phyloP scores from a whole-genome alignment of 768 basidiomycete species.

The Galerina sulciceps region DNA sequence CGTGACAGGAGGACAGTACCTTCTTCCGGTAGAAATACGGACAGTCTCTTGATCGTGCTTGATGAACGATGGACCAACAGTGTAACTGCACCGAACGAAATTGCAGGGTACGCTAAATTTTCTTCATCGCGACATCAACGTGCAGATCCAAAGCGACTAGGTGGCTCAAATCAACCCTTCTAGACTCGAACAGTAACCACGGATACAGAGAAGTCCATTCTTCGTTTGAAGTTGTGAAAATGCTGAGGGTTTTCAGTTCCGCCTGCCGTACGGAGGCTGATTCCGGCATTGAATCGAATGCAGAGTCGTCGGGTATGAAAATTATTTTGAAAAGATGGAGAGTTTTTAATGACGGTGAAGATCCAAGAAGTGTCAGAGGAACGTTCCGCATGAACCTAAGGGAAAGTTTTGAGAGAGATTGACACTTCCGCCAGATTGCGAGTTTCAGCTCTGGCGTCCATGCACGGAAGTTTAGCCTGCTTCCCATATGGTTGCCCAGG shows the following conservation, averaged over 20 bases:
- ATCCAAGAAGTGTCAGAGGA: constrained; percentile 4
- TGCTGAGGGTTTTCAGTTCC: neutral
- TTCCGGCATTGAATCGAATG: neutral
- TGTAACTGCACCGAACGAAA: neutral
- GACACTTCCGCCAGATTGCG: constrained; percentile 1
- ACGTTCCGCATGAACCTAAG: constrained; percentile 10
- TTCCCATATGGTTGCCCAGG: neutral
- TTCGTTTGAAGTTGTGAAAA: neutral
- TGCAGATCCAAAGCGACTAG: neutral
- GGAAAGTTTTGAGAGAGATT: constrained; percentile 6
- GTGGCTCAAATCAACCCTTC: constrained; percentile 1
- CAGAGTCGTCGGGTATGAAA: neutral
- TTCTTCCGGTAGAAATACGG: neutral
- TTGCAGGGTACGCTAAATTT: neutral
- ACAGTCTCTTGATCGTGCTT: neutral
- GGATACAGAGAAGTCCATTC: constrained; percentile 15
- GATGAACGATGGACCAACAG: neutral
- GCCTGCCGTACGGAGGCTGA: neutral
- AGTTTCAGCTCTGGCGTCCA: constrained; percentile 9
- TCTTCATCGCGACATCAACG: neutral
- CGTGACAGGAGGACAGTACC: too few relatives aligned
- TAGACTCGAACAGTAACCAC: constrained; percentile 1
- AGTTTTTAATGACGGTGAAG: constrained; percentile 5
- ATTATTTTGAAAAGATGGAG: neutral
- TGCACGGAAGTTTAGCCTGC: constrained; percentile 13